Evolutionary conservation across 2,329 filamentous ascomycete genomes (phyloP), one percentile per base, ranked within the genome.

Genomic region (Fusarium pseudocircinatum): DNA sequence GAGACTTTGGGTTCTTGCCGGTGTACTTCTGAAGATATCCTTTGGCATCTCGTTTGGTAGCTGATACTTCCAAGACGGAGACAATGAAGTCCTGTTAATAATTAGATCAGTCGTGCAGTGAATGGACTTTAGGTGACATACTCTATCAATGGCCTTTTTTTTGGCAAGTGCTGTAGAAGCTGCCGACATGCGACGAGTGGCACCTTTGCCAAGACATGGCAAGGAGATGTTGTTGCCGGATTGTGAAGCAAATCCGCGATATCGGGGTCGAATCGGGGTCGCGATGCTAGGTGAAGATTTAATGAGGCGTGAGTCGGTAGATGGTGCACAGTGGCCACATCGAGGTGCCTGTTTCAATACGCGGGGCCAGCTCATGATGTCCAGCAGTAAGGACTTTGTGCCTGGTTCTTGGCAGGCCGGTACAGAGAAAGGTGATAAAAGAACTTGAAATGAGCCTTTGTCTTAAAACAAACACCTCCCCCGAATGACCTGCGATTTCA

Each of bases 1-100:
- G 36, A 20, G 78, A 72, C 67, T 79, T 75, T 47, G 73, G 69
- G 11, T 77, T 75, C 54, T 81, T 80, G 76, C 74, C 78, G 72
- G 76, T 91, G 81, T 98, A 97, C 69, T 94, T 95, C 76, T 96
- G 93, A 22, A 99, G 87, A 79, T 98, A 99, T 42, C 94, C 91
- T 82, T 93, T 95, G 53, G 95, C 95, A 84, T 99, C 96, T 77
- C 96, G 91, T 82, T 95, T 97, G 1, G 96, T 98, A 11, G 95
- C 93, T 16, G 95, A 94, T 24, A 95, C 94, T 78, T 94, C 94
- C 37, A 99, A 86, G 7, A 98, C 89, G 22, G 94, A 95, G 37
- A 97, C 87, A 77, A 97, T 92, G 78, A 97, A 93, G 79, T 97
- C 94, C 92, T 95, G 73, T 18, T 36, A 14, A 40, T 28, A 43